Conservation (phyloP, 176 grass and related monocot genomes). For the Raddia guianensis region DNA sequence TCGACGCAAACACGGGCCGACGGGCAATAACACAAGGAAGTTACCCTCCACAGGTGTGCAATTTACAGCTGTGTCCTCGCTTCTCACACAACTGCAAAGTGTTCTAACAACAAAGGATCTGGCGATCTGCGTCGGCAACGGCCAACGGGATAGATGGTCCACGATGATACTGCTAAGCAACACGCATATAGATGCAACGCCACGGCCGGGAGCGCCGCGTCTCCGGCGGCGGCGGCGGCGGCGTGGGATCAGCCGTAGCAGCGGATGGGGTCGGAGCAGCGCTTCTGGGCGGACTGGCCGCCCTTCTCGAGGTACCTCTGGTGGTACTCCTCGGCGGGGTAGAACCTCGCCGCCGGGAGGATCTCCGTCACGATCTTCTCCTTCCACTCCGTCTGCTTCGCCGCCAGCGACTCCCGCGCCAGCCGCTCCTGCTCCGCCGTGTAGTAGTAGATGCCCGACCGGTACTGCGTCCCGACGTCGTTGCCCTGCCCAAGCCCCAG, state of each 20-base stretch:
- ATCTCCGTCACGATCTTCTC: constrained; percentile 78
- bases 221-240: not conserved
- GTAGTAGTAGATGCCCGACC: constrained; percentile 98
- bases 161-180: too few relatives aligned
- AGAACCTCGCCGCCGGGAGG: constrained; percentile 76
- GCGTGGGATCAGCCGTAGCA: constrained; percentile 72
- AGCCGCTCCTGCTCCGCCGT: constrained; percentile 66
- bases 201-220: too few relatives aligned
- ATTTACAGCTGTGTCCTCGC: too few relatives aligned
- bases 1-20: too few relatives aligned
- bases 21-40: too few relatives aligned
- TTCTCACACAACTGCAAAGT: too few relatives aligned
- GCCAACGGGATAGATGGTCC: too few relatives aligned
- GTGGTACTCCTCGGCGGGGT: constrained; percentile 81
- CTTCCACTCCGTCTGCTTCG: constrained; percentile 62
- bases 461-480: constrained; percentile 90
- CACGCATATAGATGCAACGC: not conserved
- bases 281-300: constrained; percentile 73
- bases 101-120: too few relatives aligned
- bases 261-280: constrained; percentile 82
- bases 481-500: constrained; percentile 45
- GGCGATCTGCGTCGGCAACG: too few relatives aligned
- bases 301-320: constrained; percentile 94
- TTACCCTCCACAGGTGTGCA: too few relatives aligned
- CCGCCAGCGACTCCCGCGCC: constrained; percentile 58